Base-by-base conservation (phyloP, 208 protist species). In the Trypanosomatidae sp. region DNA sequence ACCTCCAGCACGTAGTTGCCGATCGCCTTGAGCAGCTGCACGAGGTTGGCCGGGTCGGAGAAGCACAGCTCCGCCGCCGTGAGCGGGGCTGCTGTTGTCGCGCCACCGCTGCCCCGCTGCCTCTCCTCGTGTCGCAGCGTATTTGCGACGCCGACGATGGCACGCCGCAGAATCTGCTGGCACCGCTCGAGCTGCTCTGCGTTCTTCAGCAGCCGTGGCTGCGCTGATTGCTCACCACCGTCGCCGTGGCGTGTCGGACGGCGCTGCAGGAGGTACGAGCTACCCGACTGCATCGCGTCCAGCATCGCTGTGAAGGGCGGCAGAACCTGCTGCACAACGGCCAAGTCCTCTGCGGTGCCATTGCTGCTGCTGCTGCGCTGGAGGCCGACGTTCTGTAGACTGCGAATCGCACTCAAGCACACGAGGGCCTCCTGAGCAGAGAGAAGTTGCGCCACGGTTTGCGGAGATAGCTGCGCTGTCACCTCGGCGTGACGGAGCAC, bases 381-480 rank as follows among this genome's bases (percentile, higher is more conserved):
- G n/a, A 84, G 69, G 39, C 80, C 84, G 8, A 92, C 87, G 71
- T 96, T 96, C 70, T 96, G 91, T 62, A 96, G 60, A 19, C 85
- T 79, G 50, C 91, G 81, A 73, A 96, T 69, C 17, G 86, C 84
- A 15, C 85, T 73, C 70, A 93, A 69, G 22, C 71, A 80, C 13
- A 90, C 77, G 7, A 96, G 76, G 17, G 76, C 68, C 70, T 96
- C 91, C 66, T 96, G 89, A 17, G 80, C 73, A 19, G 89, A 94
- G 28, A 96, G 55, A 33, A 96, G 59, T 56, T 84, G 77, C 44
- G 85, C 91, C 44, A 94, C 66, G 13, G 89, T 92, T 15, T 67
- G 33, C 2, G 76, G 68, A 1, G 73, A 80, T 13, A 96, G 82
- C 46, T 69, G 64, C 28, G 62, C 33, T 4, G 46, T 73, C 28